phyloP scores from a whole-genome alignment of 1,284 basidiomycete species.

The Waitea zeae region DNA sequence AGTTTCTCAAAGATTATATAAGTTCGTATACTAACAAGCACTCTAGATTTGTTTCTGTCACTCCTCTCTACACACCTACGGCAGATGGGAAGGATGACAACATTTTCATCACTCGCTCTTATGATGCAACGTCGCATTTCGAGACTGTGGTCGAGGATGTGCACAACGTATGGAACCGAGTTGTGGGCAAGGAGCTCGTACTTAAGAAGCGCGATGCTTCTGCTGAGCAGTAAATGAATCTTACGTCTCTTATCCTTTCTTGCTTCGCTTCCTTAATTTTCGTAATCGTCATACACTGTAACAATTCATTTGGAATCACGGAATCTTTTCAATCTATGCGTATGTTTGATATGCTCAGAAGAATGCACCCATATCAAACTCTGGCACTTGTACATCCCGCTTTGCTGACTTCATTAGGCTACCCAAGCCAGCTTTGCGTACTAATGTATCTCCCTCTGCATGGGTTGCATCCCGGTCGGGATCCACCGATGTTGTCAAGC shows the following conservation, averaged over 20 bases:
- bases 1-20: conserved; percentile 13
- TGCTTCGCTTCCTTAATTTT: conserved; percentile 4
- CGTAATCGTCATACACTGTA: not conserved
- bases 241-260: conserved; percentile 5
- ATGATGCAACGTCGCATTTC: conserved; percentile 98
- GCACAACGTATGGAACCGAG: conserved; percentile 81
- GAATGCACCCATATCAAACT: conserved; percentile 75
- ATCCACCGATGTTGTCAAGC: conserved; percentile 3
- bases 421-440: conserved; percentile 60
- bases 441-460: conserved; percentile 36
- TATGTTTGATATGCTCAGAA: too few relatives aligned
- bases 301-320: too few relatives aligned
- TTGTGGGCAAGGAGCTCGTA: conserved; percentile 57
- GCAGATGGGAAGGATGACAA: conserved; percentile 68
- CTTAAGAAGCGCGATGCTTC: conserved; percentile 74
- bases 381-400: conserved; percentile 68
- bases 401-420: conserved; percentile 79
- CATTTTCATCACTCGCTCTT: conserved; percentile 94
- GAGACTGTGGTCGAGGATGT: conserved; percentile 97
- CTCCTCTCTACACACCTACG: conserved; percentile 82
- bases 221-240: conserved; percentile 29
- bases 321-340: too few relatives aligned
- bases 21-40: conserved; percentile 1
- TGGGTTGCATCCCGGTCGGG: conserved; percentile 14
- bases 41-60: conserved; percentile 76